Evolutionary conservation across 208 protist species (phyloP).

Genomic region (Acanthamoeba lenticulata): DNA sequence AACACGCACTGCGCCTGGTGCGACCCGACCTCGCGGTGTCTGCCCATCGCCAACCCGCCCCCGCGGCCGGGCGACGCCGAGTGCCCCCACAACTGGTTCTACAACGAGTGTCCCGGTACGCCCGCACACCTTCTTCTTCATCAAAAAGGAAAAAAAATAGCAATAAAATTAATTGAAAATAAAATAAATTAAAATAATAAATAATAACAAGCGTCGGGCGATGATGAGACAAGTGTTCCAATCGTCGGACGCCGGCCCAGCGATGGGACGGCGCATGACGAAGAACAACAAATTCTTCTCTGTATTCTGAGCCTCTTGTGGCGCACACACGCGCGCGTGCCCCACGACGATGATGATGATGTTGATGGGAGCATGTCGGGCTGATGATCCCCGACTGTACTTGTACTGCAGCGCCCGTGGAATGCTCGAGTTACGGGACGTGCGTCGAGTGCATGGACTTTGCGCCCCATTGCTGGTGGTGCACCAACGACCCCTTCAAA

Average conservation of each 20-base stretch:
- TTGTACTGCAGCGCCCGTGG: background rate
- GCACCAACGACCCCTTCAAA: background rate
- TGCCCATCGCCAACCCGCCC: background rate
- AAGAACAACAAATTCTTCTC: background rate
- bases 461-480: background rate
- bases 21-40: background rate
- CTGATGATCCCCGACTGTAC: background rate
- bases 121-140: background rate
- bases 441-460: background rate
- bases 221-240: background rate
- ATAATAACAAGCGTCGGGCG: background rate
- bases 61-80: background rate
- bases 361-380: too few species aligned
- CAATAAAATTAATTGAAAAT: too few species aligned
- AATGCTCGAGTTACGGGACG: background rate
- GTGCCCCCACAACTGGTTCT: background rate
- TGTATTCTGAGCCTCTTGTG: background rate
- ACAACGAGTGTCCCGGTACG: background rate
- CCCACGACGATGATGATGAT: background rate
- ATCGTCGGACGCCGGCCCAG: background rate
- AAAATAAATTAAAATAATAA: too few species aligned
- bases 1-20: constrained; percentile 35
- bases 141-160: too few species aligned
- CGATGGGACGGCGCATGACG: too few species aligned
- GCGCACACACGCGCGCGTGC: background rate